These are phyloP conservation scores for Colletotrichum acutatum DNA, from an alignment of 2,329 filamentous ascomycete genomes.

Conservation along the genomic window DNA sequence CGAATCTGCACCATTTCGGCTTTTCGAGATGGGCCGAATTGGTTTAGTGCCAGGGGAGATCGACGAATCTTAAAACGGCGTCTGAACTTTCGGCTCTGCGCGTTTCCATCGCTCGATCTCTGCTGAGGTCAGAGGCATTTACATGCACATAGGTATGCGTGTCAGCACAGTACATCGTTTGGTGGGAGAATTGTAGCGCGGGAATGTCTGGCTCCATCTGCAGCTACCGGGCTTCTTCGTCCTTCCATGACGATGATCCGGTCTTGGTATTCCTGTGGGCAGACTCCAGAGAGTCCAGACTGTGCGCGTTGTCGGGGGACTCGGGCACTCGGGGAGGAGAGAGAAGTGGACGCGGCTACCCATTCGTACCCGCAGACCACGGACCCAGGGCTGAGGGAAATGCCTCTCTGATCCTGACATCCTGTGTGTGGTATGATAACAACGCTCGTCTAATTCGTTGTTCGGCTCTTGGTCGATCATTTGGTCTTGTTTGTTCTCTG, in stretches of 20 bases:
- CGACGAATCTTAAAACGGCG: neutral
- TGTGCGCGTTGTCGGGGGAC: neutral
- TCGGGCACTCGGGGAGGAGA: neutral
- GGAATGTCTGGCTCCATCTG: neutral
- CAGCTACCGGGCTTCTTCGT: neutral
- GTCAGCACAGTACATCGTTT: neutral
- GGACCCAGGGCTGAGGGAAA: neutral
- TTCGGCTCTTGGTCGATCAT: slow-evolving; percentile 2
- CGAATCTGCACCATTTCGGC: neutral
- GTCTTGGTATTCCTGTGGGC: neutral
- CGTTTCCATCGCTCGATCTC: neutral
- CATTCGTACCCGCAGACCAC: neutral
- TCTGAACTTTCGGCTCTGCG: neutral
- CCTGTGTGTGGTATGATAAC: neutral
- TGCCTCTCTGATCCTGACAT: neutral
- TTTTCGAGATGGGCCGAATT: neutral
- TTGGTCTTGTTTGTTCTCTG: neutral
- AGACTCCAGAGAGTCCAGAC: neutral
- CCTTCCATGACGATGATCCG: neutral
- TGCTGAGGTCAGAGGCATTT: neutral
- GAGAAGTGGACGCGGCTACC: neutral
- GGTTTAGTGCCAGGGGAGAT: neutral
- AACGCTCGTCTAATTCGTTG: neutral
- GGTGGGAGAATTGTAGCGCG: neutral
- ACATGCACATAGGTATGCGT: too few species aligned